Evolutionary conservation across 805 yeast species (phyloP).

Genomic region (Lachancea sp.): DNA sequence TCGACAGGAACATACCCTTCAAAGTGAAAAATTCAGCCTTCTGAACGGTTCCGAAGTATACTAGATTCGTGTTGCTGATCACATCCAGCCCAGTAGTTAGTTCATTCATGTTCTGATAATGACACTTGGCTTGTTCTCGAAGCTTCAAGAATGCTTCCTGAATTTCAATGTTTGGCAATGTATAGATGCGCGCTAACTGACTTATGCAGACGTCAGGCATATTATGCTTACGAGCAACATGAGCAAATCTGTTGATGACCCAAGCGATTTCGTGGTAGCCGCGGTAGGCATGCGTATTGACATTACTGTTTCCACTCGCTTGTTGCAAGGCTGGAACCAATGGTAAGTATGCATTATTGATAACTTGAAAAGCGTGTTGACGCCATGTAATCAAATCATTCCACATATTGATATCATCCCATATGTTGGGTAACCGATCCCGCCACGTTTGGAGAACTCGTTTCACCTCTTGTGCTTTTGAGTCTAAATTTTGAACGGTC

Average conservation of each 20-base stretch:
- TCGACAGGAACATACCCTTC: constrained; percentile 96
- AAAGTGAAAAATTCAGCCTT: constrained; percentile 96
- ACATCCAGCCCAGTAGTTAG: constrained; percentile 93
- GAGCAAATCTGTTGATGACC: constrained; percentile 97
- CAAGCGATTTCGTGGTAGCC: constrained; percentile 99
- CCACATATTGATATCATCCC: constrained; percentile 99
- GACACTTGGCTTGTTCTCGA: constrained; percentile 96
- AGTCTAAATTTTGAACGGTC: constrained; percentile 85
- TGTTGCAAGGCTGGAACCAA: constrained; percentile 81
- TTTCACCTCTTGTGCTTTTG: constrained; percentile 88
- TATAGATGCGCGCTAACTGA: constrained; percentile 88
- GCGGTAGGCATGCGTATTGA: constrained; percentile 89
- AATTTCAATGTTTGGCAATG: constrained; percentile 93
- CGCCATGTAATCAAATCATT: constrained; percentile 97
- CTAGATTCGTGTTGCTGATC: constrained; percentile 90
- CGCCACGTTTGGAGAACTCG: constrained; percentile 96
- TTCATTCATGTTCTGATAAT: constrained; percentile 86
- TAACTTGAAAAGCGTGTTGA: constrained; percentile 95
- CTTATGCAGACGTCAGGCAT: constrained; percentile 95
- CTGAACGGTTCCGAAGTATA: constrained; percentile 93
- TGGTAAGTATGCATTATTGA: constrained; percentile 90
- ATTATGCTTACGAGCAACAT: constrained; percentile 93
- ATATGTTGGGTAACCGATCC: constrained; percentile 88
- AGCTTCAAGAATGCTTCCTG: constrained; percentile 95
- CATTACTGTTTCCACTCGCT: constrained; percentile 56